phyloP scores from a whole-genome alignment of 371 early-diverging fungal genomes.

The Apophysomyces variabilis region DNA sequence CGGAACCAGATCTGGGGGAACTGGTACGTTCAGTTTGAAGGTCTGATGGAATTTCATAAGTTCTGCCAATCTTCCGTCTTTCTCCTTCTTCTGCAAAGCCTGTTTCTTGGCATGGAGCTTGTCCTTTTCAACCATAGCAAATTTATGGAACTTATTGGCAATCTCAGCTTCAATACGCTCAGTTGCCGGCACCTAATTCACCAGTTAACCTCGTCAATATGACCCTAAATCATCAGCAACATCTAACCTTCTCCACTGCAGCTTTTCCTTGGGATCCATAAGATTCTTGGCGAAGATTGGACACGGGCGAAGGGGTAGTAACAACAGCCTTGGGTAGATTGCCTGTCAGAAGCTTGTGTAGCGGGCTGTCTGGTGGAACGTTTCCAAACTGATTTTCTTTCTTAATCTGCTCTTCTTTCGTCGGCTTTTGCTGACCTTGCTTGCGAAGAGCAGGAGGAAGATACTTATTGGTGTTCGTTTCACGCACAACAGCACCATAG shows the following conservation, averaged over 20 bases:
- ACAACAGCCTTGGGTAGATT: conserved; percentile 35
- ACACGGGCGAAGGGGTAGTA: conserved; percentile 36
- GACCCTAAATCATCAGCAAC: too few species aligned
- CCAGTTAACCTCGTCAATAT: not conserved
- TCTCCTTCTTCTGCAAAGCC: conserved; percentile 72
- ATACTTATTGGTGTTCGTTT: conserved; percentile 68
- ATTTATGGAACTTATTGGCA: conserved; percentile 66
- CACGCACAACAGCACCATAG: conserved; percentile 81
- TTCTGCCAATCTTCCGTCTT: conserved; percentile 78
- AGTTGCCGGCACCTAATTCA: conserved; percentile 27
- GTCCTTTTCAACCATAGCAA: conserved; percentile 79
- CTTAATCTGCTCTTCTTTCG: conserved; percentile 25
- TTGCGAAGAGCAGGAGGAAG: conserved; percentile 86
- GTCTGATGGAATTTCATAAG: conserved; percentile 78
- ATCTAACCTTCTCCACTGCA: conserved; percentile 1
- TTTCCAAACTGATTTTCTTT: not conserved
- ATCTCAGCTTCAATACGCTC: conserved; percentile 64
- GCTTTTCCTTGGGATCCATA: conserved; percentile 32
- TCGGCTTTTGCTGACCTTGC: conserved; percentile 25
- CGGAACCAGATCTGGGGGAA: conserved; percentile 78
- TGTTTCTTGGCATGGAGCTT: conserved; percentile 80
- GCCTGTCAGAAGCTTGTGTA: conserved; percentile 40
- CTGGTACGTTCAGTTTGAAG: conserved; percentile 76
- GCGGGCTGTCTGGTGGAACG: conserved; percentile 21
- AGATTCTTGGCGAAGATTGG: conserved; percentile 30